Conservation (phyloP, 306 rosid genomes). For the Cicer cuneatum region DNA sequence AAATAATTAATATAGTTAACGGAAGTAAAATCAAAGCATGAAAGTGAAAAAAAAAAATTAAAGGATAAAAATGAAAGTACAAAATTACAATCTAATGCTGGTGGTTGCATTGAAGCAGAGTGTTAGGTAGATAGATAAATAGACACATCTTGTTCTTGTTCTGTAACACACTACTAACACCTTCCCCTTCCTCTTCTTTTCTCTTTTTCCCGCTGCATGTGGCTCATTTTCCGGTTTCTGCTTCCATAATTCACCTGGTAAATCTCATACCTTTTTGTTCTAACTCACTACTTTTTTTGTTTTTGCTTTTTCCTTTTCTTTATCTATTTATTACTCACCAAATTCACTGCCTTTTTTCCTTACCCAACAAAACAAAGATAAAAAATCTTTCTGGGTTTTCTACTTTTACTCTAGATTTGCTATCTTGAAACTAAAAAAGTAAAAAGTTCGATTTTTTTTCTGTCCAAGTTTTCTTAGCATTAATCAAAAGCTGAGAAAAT, state of each 20-base stretch:
- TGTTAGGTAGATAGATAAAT: slow-evolving; percentile 52
- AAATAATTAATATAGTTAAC: too few relatives aligned
- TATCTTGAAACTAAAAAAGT: not conserved
- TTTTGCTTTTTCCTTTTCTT: not conserved
- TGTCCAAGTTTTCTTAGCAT: slow-evolving; percentile 13
- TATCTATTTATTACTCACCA: not conserved
- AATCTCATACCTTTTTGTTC: slow-evolving; percentile 51
- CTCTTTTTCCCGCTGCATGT: slow-evolving; percentile 58
- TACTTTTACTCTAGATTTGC: slow-evolving; percentile 9
- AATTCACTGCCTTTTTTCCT: not conserved
- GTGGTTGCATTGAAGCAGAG: slow-evolving; percentile 52
- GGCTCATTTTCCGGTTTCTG: slow-evolving; percentile 61
- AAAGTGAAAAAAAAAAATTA: too few relatives aligned
- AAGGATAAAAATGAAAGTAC: too few relatives aligned
- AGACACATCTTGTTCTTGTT: slow-evolving; percentile 31
- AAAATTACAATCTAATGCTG: not conserved
- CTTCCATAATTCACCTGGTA: slow-evolving; percentile 55
- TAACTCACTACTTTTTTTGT: not conserved
- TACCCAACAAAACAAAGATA: not conserved
- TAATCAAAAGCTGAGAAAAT: not conserved
- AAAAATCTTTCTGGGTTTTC: slow-evolving; percentile 32
- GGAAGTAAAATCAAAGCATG: too few relatives aligned
- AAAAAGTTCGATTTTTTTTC: not conserved
- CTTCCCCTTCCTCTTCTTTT: not conserved
- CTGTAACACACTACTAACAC: slow-evolving; percentile 38